Conservation (phyloP, 257 asterid species). For the Solanum pinnatisectum region DNA sequence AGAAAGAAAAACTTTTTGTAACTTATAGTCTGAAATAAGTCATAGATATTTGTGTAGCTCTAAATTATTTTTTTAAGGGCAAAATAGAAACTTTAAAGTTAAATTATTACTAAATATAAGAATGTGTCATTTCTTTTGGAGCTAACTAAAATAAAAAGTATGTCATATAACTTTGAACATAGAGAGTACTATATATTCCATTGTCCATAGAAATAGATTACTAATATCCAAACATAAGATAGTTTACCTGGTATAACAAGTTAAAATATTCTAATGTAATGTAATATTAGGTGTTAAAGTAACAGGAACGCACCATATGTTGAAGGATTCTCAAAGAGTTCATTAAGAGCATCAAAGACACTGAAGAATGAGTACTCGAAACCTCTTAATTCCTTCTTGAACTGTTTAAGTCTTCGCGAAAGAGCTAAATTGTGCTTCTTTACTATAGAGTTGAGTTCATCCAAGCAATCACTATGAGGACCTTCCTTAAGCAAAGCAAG, state of each 20-base stretch:
- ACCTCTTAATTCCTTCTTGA: background rate
- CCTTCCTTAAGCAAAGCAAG: background rate
- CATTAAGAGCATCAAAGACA: background rate
- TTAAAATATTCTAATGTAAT: background rate
- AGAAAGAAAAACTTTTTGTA: too few relatives aligned
- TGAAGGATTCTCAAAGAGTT: background rate
- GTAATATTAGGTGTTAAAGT: background rate
- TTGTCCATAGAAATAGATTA: background rate
- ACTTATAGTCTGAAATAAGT: too few relatives aligned
- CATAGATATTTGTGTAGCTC: too few relatives aligned
- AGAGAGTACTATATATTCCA: background rate
- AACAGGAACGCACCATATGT: background rate
- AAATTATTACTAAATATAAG: too few relatives aligned
- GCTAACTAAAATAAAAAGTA: background rate
- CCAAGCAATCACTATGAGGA: background rate
- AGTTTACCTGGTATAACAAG: background rate
- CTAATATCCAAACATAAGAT: background rate
- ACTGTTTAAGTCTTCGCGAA: background rate
- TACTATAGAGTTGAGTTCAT: background rate
- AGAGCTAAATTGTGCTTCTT: background rate
- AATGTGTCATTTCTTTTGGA: background rate
- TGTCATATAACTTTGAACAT: too few relatives aligned
- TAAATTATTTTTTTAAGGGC: background rate
- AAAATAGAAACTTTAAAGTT: background rate
- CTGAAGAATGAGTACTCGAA: background rate